A percentile compares a stretch with the other conserved stretches of the same genome.
Evolutionary conservation across 768 basidiomycete species (phyloP).

Genomic region (Podaxis sp.): DNA sequence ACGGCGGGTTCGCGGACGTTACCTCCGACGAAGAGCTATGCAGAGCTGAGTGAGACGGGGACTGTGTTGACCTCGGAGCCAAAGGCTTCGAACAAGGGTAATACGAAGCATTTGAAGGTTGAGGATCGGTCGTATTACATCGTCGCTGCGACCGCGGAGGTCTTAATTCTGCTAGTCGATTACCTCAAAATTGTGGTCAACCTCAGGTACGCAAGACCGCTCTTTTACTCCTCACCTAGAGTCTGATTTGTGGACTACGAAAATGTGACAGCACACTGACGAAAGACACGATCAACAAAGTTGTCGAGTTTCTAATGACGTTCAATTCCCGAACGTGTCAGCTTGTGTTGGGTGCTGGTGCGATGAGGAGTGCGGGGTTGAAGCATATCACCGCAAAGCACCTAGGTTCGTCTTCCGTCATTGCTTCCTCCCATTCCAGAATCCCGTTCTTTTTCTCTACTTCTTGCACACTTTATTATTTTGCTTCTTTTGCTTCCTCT

Average conservation of each 20-base stretch:
- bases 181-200: conserved; percentile 90
- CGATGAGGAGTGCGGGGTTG: conserved; percentile 97
- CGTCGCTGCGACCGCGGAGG: conserved; percentile 82
- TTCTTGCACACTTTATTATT: not conserved
- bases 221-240: not conserved
- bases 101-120: conserved; percentile 63
- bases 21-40: conserved; percentile 9
- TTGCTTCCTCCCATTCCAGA: not conserved
- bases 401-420: conserved; percentile 55
- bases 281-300: conserved; percentile 91
- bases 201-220: conserved; percentile 32
- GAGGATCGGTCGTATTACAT: conserved; percentile 86
- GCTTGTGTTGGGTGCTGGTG: conserved; percentile 96
- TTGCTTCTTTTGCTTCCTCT: too few relatives aligned
- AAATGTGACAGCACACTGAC: conserved; percentile 61
- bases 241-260: not conserved
- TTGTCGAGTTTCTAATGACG: conserved; percentile 95
- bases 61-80: not conserved
- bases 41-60: conserved; percentile 2
- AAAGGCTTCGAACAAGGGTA: conserved; percentile 8
- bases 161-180: conserved; percentile 71
- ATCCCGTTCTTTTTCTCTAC: not conserved
- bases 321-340: conserved; percentile 99
- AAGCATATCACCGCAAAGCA: conserved; percentile 99
- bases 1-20: not conserved